Base-by-base conservation (phyloP, 2,329 filamentous ascomycete genomes). In the Aspergillus sp. region DNA sequence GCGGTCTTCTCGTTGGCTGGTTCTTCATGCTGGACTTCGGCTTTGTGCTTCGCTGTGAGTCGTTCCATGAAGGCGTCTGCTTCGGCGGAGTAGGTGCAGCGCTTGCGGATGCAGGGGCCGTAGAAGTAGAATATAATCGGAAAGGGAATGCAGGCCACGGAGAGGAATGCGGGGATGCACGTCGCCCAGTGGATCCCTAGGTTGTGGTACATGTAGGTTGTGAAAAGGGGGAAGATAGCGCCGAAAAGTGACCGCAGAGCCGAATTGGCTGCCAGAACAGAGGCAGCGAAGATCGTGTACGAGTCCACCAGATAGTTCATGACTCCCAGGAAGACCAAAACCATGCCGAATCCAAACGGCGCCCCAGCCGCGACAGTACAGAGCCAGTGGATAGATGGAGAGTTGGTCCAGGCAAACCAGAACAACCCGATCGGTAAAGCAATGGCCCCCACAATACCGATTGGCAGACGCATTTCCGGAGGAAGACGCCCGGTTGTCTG, bases 391-490 rank as follows among this genome's bases (percentile, higher is more conserved):
- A 68, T 60, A 9, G 57, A 61, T 52, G 62, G 69, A 42, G 65
- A 74, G 44, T 78, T 76, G 0, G 78, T 79, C 79, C 79, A 82
- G 0, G 77, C 78, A 46, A 81, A 77, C 77, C 77, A 80, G 62
- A 81, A 80, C 1, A 81, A 67, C 7, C 77, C 75, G 37, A 80
- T 65, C 0, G 81, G 79, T 35, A 83, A 66, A 5, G 67, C 64
- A 20, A 78, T 68, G 46, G 67, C 69, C 13, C 74, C 74, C 3
- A 76, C 52, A 46, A 77, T 74, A 39, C 66, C 69, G 5, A 75
- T 72, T 1, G 76, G 75, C 1, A 80, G 60, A 43, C 75, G 76
- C 20, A 74, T 74, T 64, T 83, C 80, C 0, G 82, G 81, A 7
- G 80, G 73, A n/a, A 59, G 51, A 17, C 53, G 52, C 22, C 52